Base-by-base conservation (phyloP, 2,329 filamentous ascomycete species). In the Aspergillus quadricinctus region DNA sequence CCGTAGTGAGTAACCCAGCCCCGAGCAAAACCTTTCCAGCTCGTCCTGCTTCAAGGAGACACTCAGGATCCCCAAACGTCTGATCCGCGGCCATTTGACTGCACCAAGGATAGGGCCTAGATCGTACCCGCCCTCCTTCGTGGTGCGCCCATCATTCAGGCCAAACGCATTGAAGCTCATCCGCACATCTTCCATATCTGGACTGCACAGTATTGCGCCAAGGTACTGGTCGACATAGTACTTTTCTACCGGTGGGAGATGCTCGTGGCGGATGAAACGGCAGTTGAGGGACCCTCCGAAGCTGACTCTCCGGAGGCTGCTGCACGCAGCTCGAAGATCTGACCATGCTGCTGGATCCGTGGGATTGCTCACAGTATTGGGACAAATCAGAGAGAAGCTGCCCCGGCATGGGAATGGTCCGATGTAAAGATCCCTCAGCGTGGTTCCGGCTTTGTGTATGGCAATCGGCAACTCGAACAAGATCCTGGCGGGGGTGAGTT, bases 11-110 rank as follows among this genome's bases (percentile, higher is more conserved):
- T 6, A 2, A 7, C 14, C 5, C 14, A 37, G 14, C 31, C 31
- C 5, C 14, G 31, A 6, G 31, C 11, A 37, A 8, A 37, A 17
- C 2, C 14, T 6, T 17, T 37, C 5, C 7, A 37, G 31, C 5
- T 37, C 31, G 7, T 37, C 14, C 17, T 37, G 31, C 31, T 17
- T 37, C 14, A 5, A 6, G 5, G 31, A 37, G 31, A 37, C 5
- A 1, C 7, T 0, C 2, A 6, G 5, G 14, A 37, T 37, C 14
- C 2, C 1, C 2, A 37, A 7, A 37, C 3, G 4, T 17, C 17
- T 17, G 31, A 37, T 3, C 4, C 14, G 31, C 3, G 14, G 14
- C 31, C 31, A 37, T 7, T 37, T 37, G 14, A 37, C 31, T 0
- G 31, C 31, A 37, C 5, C 6, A 17, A 37, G 31, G 3, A 37